These are phyloP conservation scores for Rhynchosporium secalis DNA, from an alignment of 2,329 filamentous ascomycete genomes.

Conservation along the genomic window DNA sequence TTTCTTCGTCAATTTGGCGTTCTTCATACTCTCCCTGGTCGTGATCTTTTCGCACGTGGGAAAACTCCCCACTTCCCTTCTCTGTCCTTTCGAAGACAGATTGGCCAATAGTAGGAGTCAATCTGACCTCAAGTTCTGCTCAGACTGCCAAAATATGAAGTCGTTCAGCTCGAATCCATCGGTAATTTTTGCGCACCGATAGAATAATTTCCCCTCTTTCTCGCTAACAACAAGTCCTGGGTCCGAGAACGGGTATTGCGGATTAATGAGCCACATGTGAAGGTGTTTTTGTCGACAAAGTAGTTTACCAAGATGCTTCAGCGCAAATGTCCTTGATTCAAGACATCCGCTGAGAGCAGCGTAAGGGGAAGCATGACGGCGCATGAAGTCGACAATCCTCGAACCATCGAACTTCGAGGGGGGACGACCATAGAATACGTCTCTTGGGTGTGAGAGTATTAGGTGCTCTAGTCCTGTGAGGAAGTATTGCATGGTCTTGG, in stretches of 20 bases:
- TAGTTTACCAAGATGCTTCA: conserved; percentile 2
- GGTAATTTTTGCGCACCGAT: not conserved
- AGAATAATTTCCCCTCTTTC: not conserved
- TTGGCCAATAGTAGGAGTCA: not conserved
- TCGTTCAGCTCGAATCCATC: not conserved
- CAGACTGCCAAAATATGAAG: conserved; percentile 7
- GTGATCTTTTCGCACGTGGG: not conserved
- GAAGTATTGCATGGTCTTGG: not conserved
- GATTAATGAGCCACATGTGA: conserved; percentile 4
- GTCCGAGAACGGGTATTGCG: not conserved
- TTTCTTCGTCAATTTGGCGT: not conserved
- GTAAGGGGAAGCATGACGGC: not conserved
- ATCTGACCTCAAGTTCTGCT: not conserved
- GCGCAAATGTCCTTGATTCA: conserved; percentile 8
- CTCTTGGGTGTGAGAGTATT: conserved; percentile 4
- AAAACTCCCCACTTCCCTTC: not conserved
- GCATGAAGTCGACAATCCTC: not conserved
- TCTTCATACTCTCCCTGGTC: not conserved
- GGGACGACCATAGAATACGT: not conserved
- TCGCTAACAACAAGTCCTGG: not conserved
- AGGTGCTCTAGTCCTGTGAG: not conserved
- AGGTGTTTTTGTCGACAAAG: not conserved
- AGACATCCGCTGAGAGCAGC: not conserved
- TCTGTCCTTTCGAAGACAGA: not conserved
- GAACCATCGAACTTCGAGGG: not conserved